These are phyloP conservation scores for Rhizopogon rudus DNA, from an alignment of 768 basidiomycete species.

Conservation along the genomic window DNA sequence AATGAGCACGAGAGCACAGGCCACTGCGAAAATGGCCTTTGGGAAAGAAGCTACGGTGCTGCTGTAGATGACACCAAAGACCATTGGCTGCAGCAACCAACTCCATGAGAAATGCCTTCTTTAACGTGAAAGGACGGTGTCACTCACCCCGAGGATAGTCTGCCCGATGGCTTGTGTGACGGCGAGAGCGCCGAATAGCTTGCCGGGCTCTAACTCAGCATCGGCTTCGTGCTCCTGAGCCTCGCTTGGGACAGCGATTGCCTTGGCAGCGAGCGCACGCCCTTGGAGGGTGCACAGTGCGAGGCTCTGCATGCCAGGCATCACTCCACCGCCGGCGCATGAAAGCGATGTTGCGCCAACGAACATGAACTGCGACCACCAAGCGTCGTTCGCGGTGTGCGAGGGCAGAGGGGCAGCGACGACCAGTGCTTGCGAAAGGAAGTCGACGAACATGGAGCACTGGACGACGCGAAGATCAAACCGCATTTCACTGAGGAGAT, in stretches of 20 bases:
- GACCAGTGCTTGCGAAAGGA: slow-evolving; percentile 59
- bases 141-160: slow-evolving; percentile 47
- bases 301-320: slow-evolving; percentile 68
- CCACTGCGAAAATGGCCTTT: slow-evolving; percentile 62
- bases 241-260: slow-evolving; percentile 28
- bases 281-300: slow-evolving; percentile 59
- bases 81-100: slow-evolving; percentile 46
- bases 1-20: slow-evolving; percentile 48
- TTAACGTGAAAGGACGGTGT: neutral
- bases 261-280: slow-evolving; percentile 23
- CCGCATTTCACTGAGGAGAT: slow-evolving; percentile 54
- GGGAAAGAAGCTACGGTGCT: slow-evolving; percentile 60
- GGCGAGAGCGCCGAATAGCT: slow-evolving; percentile 68
- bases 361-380: slow-evolving; percentile 41
- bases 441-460: slow-evolving; percentile 62
- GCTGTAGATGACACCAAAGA: slow-evolving; percentile 67
- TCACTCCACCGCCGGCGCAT: slow-evolving; percentile 62
- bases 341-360: slow-evolving; percentile 56
- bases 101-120: neutral
- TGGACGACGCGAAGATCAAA: slow-evolving; percentile 69
- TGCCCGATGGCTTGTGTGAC: slow-evolving; percentile 63
- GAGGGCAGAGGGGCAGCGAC: slow-evolving; percentile 47
- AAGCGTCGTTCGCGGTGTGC: slow-evolving; percentile 6
- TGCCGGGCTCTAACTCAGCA: slow-evolving; percentile 40
- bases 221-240: slow-evolving; percentile 9